Base-by-base conservation (phyloP, 257 asterid species). In the Jacaranda copaia region DNA sequence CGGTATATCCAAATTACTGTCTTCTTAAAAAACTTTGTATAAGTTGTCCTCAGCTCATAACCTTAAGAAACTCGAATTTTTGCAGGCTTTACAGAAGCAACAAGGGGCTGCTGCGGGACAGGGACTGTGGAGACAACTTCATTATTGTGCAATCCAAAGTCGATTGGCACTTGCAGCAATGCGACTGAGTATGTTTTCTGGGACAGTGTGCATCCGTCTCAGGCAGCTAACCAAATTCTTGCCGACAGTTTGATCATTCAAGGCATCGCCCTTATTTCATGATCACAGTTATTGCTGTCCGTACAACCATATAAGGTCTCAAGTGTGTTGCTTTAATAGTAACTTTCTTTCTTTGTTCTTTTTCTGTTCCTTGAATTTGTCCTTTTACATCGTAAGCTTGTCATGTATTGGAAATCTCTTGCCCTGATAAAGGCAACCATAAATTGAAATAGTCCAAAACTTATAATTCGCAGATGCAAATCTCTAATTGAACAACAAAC, bases 151-250 rank as follows among this genome's bases (percentile, higher is more conserved):
- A 91, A 93, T 71, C 87, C 92, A 0, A 87, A 84, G 45, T 90
- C 99, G 18, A 61, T 75, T 2, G 97, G 99, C 38, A 91, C 96
- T 5, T 96, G 98, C 74, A 78, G 81, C 80, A 93, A 96, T 67
- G 90, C 97, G 2, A 72, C 93, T 9, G 82, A 92, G 74, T 91
- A 79, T 68, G 99, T 96, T 83, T 96, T 96, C 49, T 96, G 97
- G 97, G 99, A 96, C 82, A 84, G 95, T 60, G 99, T 96, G 32
- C 99, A 96, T 87, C 99, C 99, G 0, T 89, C 99, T 68, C 80
- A 96, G 79, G 97, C 97, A 2, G 96, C 97, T 12, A 91, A 93
- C 67, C 90, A 89, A 80, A 72, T 93, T 35, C 91, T 95, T 56
- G 96, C 99, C 0, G 91, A 91, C 74, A 53, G 85, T 5, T 77